Evolutionary conservation across 768 basidiomycete species (phyloP).

Genomic region (Sarcomyxa edulis): DNA sequence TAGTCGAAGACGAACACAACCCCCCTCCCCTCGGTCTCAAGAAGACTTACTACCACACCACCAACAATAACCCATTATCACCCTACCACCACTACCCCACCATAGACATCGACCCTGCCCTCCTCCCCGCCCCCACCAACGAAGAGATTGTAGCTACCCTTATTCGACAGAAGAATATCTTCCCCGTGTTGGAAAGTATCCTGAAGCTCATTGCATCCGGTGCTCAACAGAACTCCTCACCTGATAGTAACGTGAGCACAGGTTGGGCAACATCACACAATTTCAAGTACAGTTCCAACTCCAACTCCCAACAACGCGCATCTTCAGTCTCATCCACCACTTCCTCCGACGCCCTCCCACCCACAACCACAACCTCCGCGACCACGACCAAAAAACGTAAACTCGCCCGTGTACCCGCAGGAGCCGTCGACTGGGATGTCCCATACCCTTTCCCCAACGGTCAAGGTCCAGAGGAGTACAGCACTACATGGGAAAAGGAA

Average conservation of each 20-base stretch:
- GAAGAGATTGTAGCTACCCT: conserved; percentile 58
- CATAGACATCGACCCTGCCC: conserved; percentile 36
- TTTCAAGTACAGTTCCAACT: no score
- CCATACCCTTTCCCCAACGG: conserved; percentile 73
- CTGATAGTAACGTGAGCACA: no score
- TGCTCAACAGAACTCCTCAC: not conserved
- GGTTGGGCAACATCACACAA: no score
- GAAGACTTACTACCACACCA: conserved; percentile 12
- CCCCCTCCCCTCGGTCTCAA: conserved; percentile 20
- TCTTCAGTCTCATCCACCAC: conserved; percentile 1
- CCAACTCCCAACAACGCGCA: not conserved
- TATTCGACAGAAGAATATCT: conserved; percentile 58
- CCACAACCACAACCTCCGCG: not conserved
- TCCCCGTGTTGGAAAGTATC: conserved; percentile 59
- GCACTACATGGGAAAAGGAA: conserved; percentile 56
- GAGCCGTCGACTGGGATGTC: conserved; percentile 78
- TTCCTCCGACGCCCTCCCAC: not conserved
- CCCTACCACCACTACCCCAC: conserved; percentile 16
- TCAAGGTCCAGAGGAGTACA: conserved; percentile 67
- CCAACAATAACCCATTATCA: conserved; percentile 4
- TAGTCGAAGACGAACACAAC: conserved; percentile 56
- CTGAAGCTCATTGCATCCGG: conserved; percentile 50
- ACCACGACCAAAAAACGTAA: conserved; percentile 55
- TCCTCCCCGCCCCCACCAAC: conserved; percentile 43
- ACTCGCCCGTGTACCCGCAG: conserved; percentile 66